Conservation (phyloP, 202 grass and related monocot species). For the Panicum virgatum region DNA sequence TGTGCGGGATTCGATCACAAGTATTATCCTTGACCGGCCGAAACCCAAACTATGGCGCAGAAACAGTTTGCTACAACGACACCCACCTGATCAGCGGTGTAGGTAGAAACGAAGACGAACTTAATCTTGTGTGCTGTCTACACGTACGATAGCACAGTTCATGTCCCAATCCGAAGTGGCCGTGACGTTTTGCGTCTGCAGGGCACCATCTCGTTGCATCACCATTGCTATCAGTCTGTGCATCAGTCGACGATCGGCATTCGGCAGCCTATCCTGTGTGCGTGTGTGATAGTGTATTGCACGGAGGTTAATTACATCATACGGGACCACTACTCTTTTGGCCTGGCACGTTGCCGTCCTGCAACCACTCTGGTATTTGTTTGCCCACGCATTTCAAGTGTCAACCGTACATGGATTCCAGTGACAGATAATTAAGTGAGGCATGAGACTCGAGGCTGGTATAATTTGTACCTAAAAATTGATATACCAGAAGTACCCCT, state of each 20-base stretch:
- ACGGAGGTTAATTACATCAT: slow-evolving; percentile 12
- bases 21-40: no score
- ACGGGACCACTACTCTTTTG: slow-evolving; percentile 3
- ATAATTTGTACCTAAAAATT: neutral
- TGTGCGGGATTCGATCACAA: no score
- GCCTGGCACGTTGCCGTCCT: neutral
- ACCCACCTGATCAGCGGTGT: neutral
- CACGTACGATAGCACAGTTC: neutral
- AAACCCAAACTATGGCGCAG: neutral
- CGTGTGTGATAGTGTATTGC: neutral
- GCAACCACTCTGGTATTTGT: neutral
- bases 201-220: neutral
- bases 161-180: neutral
- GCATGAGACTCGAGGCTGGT: neutral
- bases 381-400: neutral
- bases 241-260: neutral
- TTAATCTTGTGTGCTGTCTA: neutral
- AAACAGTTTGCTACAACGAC: neutral
- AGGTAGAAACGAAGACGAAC: neutral
- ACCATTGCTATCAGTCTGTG: neutral
- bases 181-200: neutral
- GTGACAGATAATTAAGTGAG: neutral
- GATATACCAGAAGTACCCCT: neutral
- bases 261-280: neutral
- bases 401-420: neutral